Conservation (phyloP, 345 rosid genomes). For the Sisymbrium irio region DNA sequence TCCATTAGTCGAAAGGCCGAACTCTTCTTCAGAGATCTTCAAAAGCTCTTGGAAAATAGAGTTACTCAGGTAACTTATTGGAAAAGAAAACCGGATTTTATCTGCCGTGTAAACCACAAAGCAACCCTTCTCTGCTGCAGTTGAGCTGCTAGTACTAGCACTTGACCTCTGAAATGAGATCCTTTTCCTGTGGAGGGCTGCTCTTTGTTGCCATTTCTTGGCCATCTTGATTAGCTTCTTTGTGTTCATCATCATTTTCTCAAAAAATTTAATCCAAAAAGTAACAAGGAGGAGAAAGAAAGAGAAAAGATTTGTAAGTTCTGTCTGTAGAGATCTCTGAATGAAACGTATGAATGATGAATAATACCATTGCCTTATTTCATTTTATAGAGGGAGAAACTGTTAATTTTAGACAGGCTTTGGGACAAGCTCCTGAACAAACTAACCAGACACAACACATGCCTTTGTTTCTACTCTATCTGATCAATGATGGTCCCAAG, state of each 20-base stretch:
- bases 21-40: conserved; percentile 41
- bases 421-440: background rate
- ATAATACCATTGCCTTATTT: background rate
- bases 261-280: no score
- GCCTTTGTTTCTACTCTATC: conserved; percentile 8
- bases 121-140: conserved; percentile 15
- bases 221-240: conserved; percentile 26
- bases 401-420: background rate
- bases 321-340: background rate
- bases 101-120: conserved; percentile 38
- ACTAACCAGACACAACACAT: conserved; percentile 10
- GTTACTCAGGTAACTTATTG: conserved; percentile 27
- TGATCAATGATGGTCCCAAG: background rate
- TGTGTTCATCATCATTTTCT: background rate
- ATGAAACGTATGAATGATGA: background rate
- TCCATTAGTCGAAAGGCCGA: conserved; percentile 25
- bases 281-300: background rate
- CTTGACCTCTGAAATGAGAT: conserved; percentile 10
- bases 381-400: conserved; percentile 1
- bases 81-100: background rate
- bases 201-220: conserved; percentile 31
- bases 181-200: conserved; percentile 15
- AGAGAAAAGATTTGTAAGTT: background rate
- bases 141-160: background rate
- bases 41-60: conserved; percentile 34